Evolutionary conservation across 441 rosid species (phyloP).

Genomic region (Aquilaria agallochum): DNA sequence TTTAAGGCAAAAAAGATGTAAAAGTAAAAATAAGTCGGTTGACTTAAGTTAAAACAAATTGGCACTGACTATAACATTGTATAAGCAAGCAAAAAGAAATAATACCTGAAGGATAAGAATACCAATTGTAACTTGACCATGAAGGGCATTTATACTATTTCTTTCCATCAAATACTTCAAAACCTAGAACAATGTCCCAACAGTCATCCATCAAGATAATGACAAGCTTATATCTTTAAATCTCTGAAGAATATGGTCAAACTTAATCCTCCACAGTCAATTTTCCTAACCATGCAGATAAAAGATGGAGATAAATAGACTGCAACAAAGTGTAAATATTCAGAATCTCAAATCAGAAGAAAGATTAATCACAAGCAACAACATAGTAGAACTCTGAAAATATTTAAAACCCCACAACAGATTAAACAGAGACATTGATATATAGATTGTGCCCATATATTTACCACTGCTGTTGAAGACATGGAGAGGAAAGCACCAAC

Average conservation of each 20-base stretch:
- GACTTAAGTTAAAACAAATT: not conserved
- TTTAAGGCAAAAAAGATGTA: no score
- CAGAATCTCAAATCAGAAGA: not conserved
- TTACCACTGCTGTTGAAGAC: conserved; percentile 98
- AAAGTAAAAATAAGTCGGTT: no score
- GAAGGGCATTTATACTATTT: conserved; percentile 83
- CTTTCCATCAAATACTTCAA: conserved; percentile 94
- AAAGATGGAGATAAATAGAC: conserved; percentile 3
- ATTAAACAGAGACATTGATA: not conserved
- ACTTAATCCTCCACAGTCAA: not conserved
- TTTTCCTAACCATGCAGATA: not conserved
- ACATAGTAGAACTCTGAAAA: conserved; percentile 5
- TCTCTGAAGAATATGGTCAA: conserved; percentile 3
- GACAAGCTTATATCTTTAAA: not conserved
- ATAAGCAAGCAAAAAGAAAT: conserved; percentile 5
- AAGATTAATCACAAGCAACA: conserved; percentile 4
- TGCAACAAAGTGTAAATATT: not conserved
- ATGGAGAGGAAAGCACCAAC: conserved; percentile 88
- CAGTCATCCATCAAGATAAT: conserved; percentile 3
- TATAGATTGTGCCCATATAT: conserved; percentile 9
- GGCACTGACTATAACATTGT: not conserved
- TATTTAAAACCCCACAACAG: not conserved
- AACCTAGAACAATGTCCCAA: conserved; percentile 43
- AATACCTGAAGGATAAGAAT: conserved; percentile 91
- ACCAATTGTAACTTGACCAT: conserved; percentile 97